Evolutionary conservation across 1,284 basidiomycete species (phyloP), one percentile per base, ranked within the genome.

Genomic region (Boletus albobrunnescens): DNA sequence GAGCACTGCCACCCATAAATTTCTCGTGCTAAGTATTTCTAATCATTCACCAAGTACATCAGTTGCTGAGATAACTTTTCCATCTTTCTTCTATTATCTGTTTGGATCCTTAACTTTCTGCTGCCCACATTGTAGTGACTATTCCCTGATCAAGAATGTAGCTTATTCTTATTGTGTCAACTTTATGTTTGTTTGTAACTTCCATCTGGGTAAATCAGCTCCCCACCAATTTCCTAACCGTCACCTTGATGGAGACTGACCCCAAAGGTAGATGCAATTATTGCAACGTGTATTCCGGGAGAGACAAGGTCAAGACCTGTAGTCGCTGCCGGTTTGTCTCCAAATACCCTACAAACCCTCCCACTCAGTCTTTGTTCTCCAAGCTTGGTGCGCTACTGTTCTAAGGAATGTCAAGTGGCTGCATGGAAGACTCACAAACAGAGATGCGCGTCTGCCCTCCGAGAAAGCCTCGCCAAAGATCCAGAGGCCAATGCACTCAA

Each of bases 351-450:
- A 2, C 17, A 20, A 19, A 30, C 14, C 3, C 22, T 2, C 12
- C n/a, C 14, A 22, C 36, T 49, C 1, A 33, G 12, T 17, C 4
- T 8, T 14, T 19, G 4, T 16, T 24, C 7, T 9, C 12, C 41
- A 22, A 63, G 59, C 20, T 41, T 57, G 38, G 60, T 60, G 10
- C 60, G 60, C 11, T 64, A 66, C 38, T 65, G 64, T 41, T 64
- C 62, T 17, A 63, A 57, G 32, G 53, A 59, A 39, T 63, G 64
- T 35, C 64, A 63, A 37, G 49, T 50, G 10, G 51, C 47, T 2
- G 64, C 63, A 5, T 65, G 64, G 64, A 64, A 33, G 41, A 59
- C 56, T 7, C 64, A 63, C 44, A 65, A 63, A 38, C 35, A 35
- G 23, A 56, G 60, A 19, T 63, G 64, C 28, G 44, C 20, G 7